These are phyloP conservation scores for Scortechinia acanthostroma DNA, from an alignment of 2,329 filamentous ascomycete species.

Conservation along the genomic window DNA sequence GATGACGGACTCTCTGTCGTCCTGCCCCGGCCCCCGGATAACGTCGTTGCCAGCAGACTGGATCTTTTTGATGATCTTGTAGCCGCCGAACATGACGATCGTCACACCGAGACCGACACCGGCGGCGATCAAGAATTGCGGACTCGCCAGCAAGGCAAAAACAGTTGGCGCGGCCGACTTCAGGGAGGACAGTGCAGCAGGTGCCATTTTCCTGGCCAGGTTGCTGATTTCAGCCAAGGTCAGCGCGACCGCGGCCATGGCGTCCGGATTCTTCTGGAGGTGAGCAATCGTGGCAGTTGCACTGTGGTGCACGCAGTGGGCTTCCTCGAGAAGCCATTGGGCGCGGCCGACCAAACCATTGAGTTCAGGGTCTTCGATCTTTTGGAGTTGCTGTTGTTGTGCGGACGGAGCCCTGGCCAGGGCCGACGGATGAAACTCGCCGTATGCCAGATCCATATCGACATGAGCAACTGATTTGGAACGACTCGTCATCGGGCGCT, in stretches of 20 bases:
- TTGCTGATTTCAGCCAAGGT: conserved; percentile 68
- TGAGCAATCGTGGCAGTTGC: conserved; percentile 60
- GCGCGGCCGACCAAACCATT: conserved; percentile 51
- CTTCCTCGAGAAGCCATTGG: conserved; percentile 56
- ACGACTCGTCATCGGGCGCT: conserved; percentile 7
- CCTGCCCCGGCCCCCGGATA: conserved; percentile 6
- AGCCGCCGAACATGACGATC: conserved; percentile 66
- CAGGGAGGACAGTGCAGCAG: conserved; percentile 48
- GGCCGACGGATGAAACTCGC: conserved; percentile 49
- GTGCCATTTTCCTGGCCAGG: conserved; percentile 58
- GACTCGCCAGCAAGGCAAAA: conserved; percentile 59
- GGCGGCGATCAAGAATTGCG: conserved; percentile 67
- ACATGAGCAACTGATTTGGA: conserved; percentile 28
- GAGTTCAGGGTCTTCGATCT: conserved; percentile 30
- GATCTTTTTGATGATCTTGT: conserved; percentile 70
- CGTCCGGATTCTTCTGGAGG: conserved; percentile 67
- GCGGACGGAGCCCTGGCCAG: conserved; percentile 16
- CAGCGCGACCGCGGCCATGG: conserved; percentile 68
- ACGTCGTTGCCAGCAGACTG: conserved; percentile 24
- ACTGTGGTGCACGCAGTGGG: conserved; percentile 60
- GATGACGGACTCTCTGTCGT: conserved; percentile 9
- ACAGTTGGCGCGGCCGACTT: conserved; percentile 58
- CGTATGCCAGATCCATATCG: conserved; percentile 68
- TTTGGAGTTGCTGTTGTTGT: conserved; percentile 30
- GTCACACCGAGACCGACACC: conserved; percentile 67